phyloP scores from a whole-genome alignment of 1,139 yeast genomes.

The Nakaseomyces nivariensis region DNA sequence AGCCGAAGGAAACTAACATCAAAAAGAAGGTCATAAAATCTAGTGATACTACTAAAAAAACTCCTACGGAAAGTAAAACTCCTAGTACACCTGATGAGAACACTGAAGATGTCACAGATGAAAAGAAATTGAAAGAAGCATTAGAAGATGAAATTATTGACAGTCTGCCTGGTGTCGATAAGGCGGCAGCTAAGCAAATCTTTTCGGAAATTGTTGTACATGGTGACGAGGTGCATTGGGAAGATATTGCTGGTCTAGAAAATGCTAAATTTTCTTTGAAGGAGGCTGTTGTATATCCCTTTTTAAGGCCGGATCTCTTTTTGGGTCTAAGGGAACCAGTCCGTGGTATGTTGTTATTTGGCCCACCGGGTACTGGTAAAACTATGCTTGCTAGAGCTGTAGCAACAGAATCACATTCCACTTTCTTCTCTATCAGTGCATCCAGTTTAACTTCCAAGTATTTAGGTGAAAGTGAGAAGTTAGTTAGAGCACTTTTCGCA shows the following conservation, averaged over 20 bases:
- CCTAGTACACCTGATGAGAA: constrained; percentile 22
- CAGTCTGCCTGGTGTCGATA: constrained; percentile 40
- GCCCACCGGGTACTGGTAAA: constrained; percentile 98
- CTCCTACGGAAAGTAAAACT: constrained; percentile 20
- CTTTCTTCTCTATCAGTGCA: constrained; percentile 87
- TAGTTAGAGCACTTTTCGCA: constrained; percentile 79
- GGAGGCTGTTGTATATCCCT: constrained; percentile 95
- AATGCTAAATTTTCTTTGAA: constrained; percentile 81
- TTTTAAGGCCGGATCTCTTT: constrained; percentile 85
- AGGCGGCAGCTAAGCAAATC: constrained; percentile 71
- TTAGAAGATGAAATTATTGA: constrained; percentile 33
- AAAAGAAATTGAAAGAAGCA: constrained; percentile 17
- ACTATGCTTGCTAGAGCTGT: constrained; percentile 97
- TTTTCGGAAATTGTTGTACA: constrained; percentile 84
- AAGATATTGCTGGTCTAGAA: constrained; percentile 90
- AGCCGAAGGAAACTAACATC: neutral
- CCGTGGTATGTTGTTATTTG: constrained; percentile 88
- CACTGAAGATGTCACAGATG: constrained; percentile 9
- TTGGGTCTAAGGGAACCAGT: constrained; percentile 92
- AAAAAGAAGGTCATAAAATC: constrained; percentile 2
- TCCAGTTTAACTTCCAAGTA: constrained; percentile 87
- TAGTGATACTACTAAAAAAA: constrained; percentile 1
- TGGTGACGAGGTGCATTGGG: constrained; percentile 96
- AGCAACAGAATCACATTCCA: constrained; percentile 91
- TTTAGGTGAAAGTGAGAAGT: constrained; percentile 88